These are phyloP conservation scores for Kodamaea sp. DNA, from an alignment of 1,139 yeast genomes.

Conservation along the genomic window DNA sequence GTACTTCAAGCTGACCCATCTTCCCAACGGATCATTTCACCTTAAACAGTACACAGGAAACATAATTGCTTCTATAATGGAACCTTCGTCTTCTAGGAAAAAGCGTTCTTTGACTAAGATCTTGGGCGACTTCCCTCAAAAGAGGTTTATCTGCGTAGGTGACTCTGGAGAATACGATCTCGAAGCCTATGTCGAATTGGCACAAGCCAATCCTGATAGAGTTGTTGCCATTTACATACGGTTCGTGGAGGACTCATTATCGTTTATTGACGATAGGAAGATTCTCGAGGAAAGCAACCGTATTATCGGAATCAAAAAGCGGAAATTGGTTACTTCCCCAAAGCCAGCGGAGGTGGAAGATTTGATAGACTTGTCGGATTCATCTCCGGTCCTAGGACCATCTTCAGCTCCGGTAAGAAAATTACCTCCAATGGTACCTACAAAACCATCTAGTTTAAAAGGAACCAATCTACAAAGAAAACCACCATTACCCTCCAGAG, in stretches of 20 bases:
- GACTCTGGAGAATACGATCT: slow-evolving; percentile 96
- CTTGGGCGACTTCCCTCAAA: slow-evolving; percentile 71
- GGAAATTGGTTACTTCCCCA: slow-evolving; percentile 11
- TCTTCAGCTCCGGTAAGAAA: slow-evolving; percentile 15
- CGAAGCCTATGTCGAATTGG: slow-evolving; percentile 83
- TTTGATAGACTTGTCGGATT: slow-evolving; percentile 38
- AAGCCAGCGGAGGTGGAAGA: slow-evolving; percentile 19
- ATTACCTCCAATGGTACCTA: slow-evolving; percentile 43
- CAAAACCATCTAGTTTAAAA: slow-evolving; percentile 36
- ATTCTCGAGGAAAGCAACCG: slow-evolving; percentile 37
- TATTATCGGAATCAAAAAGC: slow-evolving; percentile 17
- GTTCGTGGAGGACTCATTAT: slow-evolving; percentile 69
- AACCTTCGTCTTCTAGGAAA: slow-evolving; percentile 84
- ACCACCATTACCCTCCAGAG: slow-evolving; percentile 26
- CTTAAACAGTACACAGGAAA: slow-evolving; percentile 86
- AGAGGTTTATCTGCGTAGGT: slow-evolving; percentile 82
- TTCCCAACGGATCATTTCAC: slow-evolving; percentile 80
- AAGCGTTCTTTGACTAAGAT: slow-evolving; percentile 62
- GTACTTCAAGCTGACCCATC: slow-evolving; percentile 53
- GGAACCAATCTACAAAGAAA: slow-evolving; percentile 21
- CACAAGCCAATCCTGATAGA: slow-evolving; percentile 59
- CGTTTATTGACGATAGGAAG: slow-evolving; percentile 49
- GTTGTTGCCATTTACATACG: slow-evolving; percentile 78
- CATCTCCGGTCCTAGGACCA: slow-evolving; percentile 9
- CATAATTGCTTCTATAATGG: slow-evolving; percentile 75